A percentile compares a stretch with the other conserved stretches of the same genome.
phyloP scores from a whole-genome alignment of 345 rosid genomes.

The Mallotus nudiflorus region DNA sequence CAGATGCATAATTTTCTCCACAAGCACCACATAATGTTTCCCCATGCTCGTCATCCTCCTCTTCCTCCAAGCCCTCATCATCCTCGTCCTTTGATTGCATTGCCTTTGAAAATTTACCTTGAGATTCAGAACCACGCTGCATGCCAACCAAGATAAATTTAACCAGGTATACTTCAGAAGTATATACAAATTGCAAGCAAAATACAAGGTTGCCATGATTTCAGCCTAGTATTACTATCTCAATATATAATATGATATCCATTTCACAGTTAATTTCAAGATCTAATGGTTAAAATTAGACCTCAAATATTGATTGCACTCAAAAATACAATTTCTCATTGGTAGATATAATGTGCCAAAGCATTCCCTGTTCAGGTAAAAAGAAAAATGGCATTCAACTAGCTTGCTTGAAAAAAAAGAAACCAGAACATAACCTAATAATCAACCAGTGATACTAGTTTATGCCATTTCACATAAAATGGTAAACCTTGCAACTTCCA shows the following conservation, averaged over 20 bases:
- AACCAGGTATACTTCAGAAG: background rate
- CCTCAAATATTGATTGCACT: too few species aligned
- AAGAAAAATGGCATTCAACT: background rate
- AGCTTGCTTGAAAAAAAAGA: background rate
- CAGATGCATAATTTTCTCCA: slow-evolving; percentile 29
- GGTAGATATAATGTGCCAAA: background rate
- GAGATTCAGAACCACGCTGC: slow-evolving; percentile 22
- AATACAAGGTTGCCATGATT: too few species aligned
- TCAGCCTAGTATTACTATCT: too few species aligned
- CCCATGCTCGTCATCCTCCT: slow-evolving; percentile 29
- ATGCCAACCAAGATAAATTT: background rate
- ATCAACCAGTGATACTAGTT: background rate
- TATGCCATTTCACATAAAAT: background rate
- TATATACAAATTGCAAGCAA: too few species aligned
- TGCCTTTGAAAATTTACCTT: slow-evolving; percentile 18
- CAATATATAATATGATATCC: background rate
- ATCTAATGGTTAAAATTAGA: background rate
- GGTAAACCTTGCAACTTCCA: background rate
- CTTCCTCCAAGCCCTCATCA: slow-evolving; percentile 23
- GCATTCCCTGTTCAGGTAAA: background rate
- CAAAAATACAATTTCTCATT: background rate
- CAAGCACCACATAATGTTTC: slow-evolving; percentile 30
- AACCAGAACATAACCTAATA: background rate
- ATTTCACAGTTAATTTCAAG: background rate
- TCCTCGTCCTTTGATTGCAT: slow-evolving; percentile 21